Base-by-base conservation (phyloP, 2,329 filamentous ascomycete genomes). In the Fusarium secorum region DNA sequence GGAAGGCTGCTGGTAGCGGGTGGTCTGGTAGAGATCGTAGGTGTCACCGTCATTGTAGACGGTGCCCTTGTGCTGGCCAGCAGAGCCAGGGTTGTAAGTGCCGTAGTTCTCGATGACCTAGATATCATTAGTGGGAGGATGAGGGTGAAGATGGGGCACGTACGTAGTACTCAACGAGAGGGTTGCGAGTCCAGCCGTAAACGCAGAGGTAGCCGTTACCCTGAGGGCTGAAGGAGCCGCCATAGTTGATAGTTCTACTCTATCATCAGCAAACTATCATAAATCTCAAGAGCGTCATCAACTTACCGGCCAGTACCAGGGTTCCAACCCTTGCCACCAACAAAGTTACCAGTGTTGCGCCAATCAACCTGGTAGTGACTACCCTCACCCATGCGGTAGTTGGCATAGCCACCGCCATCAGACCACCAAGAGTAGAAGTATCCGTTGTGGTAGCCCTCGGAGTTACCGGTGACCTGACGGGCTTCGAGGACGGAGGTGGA, bases 381-480 rank as follows among this genome's bases (percentile, higher is more conserved):
- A 5, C 62, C 62, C 36, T 65, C 62, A 9, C 62, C 62, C 62
- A 65, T 65, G 0, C 1, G 28, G 42, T 65, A 65, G 30, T 65
- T 53, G 3, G 60, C 62, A 30, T 65, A 65, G 1, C 62, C 62
- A 7, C 60, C 60, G 1, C 62, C 62, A 7, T 65, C 62, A n/a
- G 49, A 44, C 62, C 62, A 65, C 62, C 62, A 65, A n/a, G 62
- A 65, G 60, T 65, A 65, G 42, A 65, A 65, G 60, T 65, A 65
- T 18, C 62, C 62, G 11, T 65, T 65, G 3, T 65, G 60, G 17
- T 49, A 49, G 0, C 62, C 62, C 22, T 64, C 62, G 4, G 60
- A 58, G 36, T 65, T 65, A 1, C 62, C 62, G 7, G 62, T 65
- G 36, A 65, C 60, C 1, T 65, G 62, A 0, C 62, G 62, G 4